Evolutionary conservation across 352 stramenopile species (phyloP), one percentile per base, ranked within the genome.

Genomic region (Phytophthora kernoviae): DNA sequence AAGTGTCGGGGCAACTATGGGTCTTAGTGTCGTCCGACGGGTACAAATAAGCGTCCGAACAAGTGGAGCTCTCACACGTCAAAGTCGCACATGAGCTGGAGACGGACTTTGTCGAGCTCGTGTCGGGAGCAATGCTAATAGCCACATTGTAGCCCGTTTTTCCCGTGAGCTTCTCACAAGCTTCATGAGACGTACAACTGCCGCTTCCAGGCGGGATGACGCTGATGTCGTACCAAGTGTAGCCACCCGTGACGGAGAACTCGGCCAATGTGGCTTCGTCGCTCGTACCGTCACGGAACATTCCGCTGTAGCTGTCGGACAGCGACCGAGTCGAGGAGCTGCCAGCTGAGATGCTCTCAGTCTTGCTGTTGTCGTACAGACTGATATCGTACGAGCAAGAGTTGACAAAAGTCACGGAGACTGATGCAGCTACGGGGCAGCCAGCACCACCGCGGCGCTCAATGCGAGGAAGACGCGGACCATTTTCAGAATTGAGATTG

Each of bases 211-310:
- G 81, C 41, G 75, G 73, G 45, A 85, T 81, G 45, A 67, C 73
- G 47, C 70, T 80, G 67, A 85, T 85, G 51, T 82, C 77, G 62
- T 82, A 87, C 77, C 77, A 85, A 20, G 73, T 60, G 50, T 65
- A 77, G 22, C 56, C 63, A 39, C 65, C 68, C 11, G 50, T 39
- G 48, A 84, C 17, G 20, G 70, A 56, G 54, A 87, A 82, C 57
- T 87, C 77, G 45, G 68, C 77, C 20, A 87, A 43, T 20, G 72
- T 88, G 5, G 79, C 79, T 24, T 84, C 50, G 27, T 79, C 58
- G 49, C 43, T 45, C 9, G 49, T 52, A 57, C 72, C 72, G 51
- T 87, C 64, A 34, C 79, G 79, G 62, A 86, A 86, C 77, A 90
- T 87, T 62, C 70, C 74, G 53, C 45, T 70, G 45, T 70, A 87